Conservation (phyloP, 2,329 filamentous ascomycete species). For the Talaromyces atroroseus region DNA sequence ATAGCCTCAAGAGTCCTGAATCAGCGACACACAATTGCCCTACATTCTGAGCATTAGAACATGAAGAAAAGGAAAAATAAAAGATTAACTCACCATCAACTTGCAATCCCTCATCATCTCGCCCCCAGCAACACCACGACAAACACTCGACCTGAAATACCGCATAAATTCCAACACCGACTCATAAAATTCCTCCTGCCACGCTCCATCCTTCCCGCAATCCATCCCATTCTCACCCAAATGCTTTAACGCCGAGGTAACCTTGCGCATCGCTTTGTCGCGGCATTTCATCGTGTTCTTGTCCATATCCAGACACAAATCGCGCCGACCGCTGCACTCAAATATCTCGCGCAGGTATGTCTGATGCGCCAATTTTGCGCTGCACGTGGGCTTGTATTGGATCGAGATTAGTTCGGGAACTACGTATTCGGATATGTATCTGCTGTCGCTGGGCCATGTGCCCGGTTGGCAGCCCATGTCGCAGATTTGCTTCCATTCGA, state of each 20-base stretch:
- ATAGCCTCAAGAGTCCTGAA: neutral
- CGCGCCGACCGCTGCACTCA: constrained; percentile 4
- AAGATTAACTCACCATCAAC: constrained; percentile 6
- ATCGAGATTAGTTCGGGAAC: constrained; percentile 8
- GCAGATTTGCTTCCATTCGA: constrained; percentile 12
- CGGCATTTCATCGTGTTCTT: constrained; percentile 8
- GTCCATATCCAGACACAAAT: constrained; percentile 10
- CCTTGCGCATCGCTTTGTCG: constrained; percentile 8
- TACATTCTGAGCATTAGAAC: neutral
- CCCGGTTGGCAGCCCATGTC: constrained; percentile 6
- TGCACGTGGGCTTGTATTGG: constrained; percentile 10
- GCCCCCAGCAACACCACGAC: neutral
- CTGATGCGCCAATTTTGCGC: constrained; percentile 1
- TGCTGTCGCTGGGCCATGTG: constrained; percentile 9
- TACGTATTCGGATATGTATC: constrained; percentile 5
- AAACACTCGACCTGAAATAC: constrained; percentile 8
- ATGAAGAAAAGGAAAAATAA: neutral
- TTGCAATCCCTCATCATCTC: constrained; percentile 11
- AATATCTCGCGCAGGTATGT: constrained; percentile 5
- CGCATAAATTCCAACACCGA: constrained; percentile 8
- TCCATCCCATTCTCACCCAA: constrained; percentile 10
- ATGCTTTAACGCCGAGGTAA: constrained; percentile 8
- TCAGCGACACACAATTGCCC: constrained; percentile 12
- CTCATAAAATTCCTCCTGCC: constrained; percentile 8
- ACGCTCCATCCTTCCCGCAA: constrained; percentile 8